Conservation (phyloP, 2,329 filamentous ascomycete genomes). For the Tolypocladium capitatum region DNA sequence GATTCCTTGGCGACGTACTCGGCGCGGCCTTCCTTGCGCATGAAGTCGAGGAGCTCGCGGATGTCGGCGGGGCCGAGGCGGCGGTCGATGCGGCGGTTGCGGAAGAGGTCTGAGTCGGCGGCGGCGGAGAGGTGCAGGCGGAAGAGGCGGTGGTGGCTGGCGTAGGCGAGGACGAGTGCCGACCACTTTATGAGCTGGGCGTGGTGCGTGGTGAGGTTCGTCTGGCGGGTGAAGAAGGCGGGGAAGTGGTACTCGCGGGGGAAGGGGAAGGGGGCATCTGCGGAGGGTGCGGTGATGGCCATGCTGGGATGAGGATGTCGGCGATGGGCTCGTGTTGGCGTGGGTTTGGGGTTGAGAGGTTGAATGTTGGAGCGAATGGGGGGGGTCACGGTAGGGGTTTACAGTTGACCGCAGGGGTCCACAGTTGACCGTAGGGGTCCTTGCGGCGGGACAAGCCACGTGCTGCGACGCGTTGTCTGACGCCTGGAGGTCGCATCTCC, state of each 20-base stretch:
- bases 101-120: slow-evolving; percentile 41
- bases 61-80: slow-evolving; percentile 37
- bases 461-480: neutral
- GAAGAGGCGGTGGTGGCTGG: slow-evolving; percentile 63
- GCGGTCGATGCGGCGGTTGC: slow-evolving; percentile 40
- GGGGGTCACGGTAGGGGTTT: too few species aligned
- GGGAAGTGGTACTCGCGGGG: slow-evolving; percentile 62
- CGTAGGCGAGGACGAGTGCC: slow-evolving; percentile 73
- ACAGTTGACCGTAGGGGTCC: too few species aligned
- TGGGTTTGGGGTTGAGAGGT: neutral
- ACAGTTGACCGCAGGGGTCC: too few species aligned
- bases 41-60: slow-evolving; percentile 44
- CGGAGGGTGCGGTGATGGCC: neutral
- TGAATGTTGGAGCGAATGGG: too few species aligned
- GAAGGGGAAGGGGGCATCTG: slow-evolving; percentile 33
- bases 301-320: neutral
- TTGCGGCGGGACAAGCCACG: neutral
- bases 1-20: slow-evolving; percentile 45
- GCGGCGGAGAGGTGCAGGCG: slow-evolving; percentile 52
- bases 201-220: slow-evolving; percentile 58
- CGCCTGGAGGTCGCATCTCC: too few species aligned
- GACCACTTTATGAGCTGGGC: slow-evolving; percentile 78
- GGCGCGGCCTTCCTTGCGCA: slow-evolving; percentile 44
- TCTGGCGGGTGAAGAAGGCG: slow-evolving; percentile 74
- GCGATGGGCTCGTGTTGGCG: neutral